Evolutionary conservation across 192 early-diverging fungal species (phyloP).

Genomic region (Coemansia brasiliensis): DNA sequence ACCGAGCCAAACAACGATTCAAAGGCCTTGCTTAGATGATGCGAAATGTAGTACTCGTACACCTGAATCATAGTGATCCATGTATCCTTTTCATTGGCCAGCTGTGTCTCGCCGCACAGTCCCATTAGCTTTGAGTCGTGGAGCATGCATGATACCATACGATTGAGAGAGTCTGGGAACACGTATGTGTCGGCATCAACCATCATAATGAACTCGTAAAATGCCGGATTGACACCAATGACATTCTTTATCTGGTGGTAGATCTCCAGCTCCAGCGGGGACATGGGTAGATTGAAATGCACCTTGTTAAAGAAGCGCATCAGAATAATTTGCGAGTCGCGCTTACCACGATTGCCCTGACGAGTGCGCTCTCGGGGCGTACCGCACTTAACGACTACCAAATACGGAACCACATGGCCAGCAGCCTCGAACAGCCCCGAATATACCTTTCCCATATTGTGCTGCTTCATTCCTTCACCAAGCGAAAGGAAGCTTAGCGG

Average conservation of each 20-base stretch:
- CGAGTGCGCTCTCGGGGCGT: constrained; percentile 75
- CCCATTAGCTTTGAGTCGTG: constrained; percentile 95
- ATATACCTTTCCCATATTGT: constrained; percentile 97
- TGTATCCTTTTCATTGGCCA: constrained; percentile 91
- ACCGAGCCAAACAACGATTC: constrained; percentile 98
- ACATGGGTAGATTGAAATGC: constrained; percentile 91
- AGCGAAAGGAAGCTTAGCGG: constrained; percentile 83
- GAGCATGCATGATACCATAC: constrained; percentile 91
- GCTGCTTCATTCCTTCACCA: constrained; percentile 82
- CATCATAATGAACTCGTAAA: constrained; percentile 98
- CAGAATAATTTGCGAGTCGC: constrained; percentile 97
- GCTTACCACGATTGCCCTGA: constrained; percentile 98
- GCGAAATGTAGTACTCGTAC: constrained; percentile 98
- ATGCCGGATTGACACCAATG: constrained; percentile 97
- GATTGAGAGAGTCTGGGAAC: constrained; percentile 89
- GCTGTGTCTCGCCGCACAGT: constrained; percentile 93
- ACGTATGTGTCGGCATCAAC: constrained; percentile 98
- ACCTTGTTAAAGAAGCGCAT: constrained; percentile 98
- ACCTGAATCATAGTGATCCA: constrained; percentile 99
- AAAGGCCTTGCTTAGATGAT: constrained; percentile 96
- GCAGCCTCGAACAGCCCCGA: constrained; percentile 91
- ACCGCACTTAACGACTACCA: constrained; percentile 95
- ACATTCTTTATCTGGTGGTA: constrained; percentile 99
- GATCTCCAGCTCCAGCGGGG: constrained; percentile 94
- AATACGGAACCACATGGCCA: constrained; percentile 89